Evolutionary conservation across 2,329 filamentous ascomycete species (phyloP), one percentile per base, ranked within the genome.

Genomic region (Colletotrichum sp.): DNA sequence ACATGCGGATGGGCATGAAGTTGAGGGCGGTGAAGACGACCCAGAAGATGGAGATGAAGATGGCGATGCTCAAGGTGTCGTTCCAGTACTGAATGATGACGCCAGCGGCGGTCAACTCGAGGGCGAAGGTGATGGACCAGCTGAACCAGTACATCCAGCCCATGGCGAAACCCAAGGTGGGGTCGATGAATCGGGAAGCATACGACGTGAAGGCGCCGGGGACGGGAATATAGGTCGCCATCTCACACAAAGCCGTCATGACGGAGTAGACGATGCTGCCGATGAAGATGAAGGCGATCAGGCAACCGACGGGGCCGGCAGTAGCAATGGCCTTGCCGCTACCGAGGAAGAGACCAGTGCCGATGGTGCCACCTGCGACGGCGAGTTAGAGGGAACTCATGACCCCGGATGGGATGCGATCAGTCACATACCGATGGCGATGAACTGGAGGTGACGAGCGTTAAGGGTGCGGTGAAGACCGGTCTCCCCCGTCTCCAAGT

Each of bases 91-190:
- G 92, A 77, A 96, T 94, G 72, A 96, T 94, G 64, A 95, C 86
- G 7, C 93, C 94, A 2, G 93, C 92, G 0, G 93, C 93, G 1
- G 92, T 94, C 52, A 96, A 87, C 81, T 96, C 94, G 11, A 95
- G 89, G 1, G 93, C 93, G 79, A 91, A 94, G 0, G 94, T 95
- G 73, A 93, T 91, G 22, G 92, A 89, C 93, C 93, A 96, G 49
- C 90, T 93, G 81, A 95, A 95, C 93, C 93, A 96, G 85, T 96
- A 96, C 76, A 95, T 92, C 94, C 94, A 96, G 25, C 95, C 94
- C 89, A 96, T 94, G 25, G 94, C 90, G 80, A 96, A 96, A 9
- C 93, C 94, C 64, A 95, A 87, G 72, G 92, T 92, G 13, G 91
- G 92, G 80, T 95, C 92, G 78, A 95, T 89, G 80, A 96, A 95